These are phyloP conservation scores for Salix udensis DNA, from an alignment of 345 rosid genomes.

Conservation along the genomic window DNA sequence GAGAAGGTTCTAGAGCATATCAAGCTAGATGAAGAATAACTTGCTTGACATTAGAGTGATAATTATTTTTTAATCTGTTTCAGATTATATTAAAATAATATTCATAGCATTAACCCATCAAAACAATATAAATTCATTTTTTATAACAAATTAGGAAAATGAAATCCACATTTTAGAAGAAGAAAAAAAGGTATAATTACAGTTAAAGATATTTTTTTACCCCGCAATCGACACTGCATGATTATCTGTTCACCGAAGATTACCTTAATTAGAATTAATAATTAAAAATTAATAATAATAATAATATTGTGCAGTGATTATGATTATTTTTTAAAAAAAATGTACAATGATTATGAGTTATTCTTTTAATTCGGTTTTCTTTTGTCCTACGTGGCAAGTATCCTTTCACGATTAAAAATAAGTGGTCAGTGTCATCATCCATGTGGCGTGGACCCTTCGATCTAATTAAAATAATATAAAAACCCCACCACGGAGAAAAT, in stretches of 20 bases:
- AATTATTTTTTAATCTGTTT: too few species aligned
- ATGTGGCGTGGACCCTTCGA: slow-evolving; percentile 6
- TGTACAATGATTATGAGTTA: not conserved
- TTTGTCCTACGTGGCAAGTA: slow-evolving; percentile 6
- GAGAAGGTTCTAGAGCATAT: too few species aligned
- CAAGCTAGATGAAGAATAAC: not conserved
- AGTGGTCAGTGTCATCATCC: not conserved
- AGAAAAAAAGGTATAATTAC: too few species aligned
- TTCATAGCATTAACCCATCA: too few species aligned
- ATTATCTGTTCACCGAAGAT: not conserved
- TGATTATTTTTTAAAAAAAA: too few species aligned
- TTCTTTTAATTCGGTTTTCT: not conserved
- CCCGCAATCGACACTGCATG: not conserved
- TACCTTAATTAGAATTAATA: not conserved
- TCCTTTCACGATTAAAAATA: not conserved
- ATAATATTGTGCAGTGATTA: not conserved
- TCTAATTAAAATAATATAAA: not conserved
- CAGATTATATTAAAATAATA: too few species aligned
- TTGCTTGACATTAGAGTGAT: too few species aligned
- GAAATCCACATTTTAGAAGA: not conserved
- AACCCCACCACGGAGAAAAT: not conserved
- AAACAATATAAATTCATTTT: not conserved
- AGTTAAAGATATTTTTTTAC: not conserved
- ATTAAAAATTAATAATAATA: not conserved
- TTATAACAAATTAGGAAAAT: not conserved